A percentile compares a stretch with the other conserved stretches of the same genome.
Conservation (phyloP, 352 stramenopile genomes). For the Globisporangium lucens region DNA sequence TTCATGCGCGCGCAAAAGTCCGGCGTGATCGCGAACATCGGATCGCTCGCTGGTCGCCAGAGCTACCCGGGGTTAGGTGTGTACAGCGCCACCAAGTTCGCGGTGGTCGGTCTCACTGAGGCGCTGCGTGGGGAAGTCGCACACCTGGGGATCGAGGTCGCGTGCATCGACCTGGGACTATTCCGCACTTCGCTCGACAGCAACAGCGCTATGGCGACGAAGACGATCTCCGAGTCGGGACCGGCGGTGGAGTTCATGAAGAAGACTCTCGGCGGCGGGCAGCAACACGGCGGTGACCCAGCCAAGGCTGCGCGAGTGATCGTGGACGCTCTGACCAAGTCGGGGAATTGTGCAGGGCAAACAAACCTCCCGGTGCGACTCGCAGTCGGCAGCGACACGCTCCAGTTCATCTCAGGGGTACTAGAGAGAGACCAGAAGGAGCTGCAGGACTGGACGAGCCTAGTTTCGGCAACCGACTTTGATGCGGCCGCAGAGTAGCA, state of each 20-base stretch:
- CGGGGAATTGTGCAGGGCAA: neutral
- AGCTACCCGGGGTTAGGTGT: conserved; percentile 26
- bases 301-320: conserved; percentile 1
- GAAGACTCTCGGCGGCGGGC: neutral
- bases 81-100: conserved; percentile 44
- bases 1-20: conserved; percentile 33
- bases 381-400: conserved; percentile 3
- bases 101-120: conserved; percentile 32
- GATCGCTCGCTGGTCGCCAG: conserved; percentile 32
- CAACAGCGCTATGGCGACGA: conserved; percentile 21
- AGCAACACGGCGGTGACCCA: neutral
- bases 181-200: conserved; percentile 37
- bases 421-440: conserved; percentile 11
- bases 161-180: conserved; percentile 32
- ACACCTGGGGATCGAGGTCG: conserved; percentile 36
- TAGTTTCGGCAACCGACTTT: conserved; percentile 6
- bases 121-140: conserved; percentile 31
- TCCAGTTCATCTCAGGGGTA: neutral
- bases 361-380: conserved; percentile 7
- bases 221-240: conserved; percentile 25
- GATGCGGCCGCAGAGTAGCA: conserved; percentile 5
- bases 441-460: conserved; percentile 1
- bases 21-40: conserved; percentile 41
- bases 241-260: conserved; percentile 25
- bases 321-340: conserved; percentile 9